Conservation (phyloP, 225 moss, liverwort and hornwort genomes). For the Ulota crispa region DNA sequence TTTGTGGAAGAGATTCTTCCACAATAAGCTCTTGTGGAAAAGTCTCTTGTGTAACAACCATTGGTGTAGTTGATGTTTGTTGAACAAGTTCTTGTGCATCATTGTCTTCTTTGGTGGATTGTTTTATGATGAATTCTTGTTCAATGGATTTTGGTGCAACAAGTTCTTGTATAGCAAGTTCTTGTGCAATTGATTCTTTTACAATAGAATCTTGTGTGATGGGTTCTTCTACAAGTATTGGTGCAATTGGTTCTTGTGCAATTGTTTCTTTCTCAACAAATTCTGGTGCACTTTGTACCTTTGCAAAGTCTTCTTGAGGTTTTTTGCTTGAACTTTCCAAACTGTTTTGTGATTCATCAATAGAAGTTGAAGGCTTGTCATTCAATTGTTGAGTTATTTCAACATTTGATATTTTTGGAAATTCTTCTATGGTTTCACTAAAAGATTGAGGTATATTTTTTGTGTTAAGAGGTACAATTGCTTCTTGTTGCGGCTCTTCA, state of each 20-base stretch:
- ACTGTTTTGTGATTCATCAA: neutral
- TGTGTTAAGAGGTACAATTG: neutral
- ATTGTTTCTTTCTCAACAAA: neutral
- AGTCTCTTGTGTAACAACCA: neutral
- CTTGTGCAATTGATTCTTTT: neutral
- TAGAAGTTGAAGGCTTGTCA: neutral
- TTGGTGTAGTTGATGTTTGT: no score
- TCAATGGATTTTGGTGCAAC: no score
- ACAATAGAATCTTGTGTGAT: rapidly evolving
- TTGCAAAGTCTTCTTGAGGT: neutral
- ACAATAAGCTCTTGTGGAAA: rapidly evolving
- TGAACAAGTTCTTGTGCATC: neutral
- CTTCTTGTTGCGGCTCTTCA: neutral
- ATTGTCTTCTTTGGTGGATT: neutral
- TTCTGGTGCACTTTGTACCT: no score
- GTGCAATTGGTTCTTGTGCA: no score
- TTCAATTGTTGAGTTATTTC: neutral
- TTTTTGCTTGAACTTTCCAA: neutral
- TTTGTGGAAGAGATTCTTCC: neutral
- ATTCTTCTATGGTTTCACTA: neutral
- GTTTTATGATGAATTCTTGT: neutral
- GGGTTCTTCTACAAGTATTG: neutral
- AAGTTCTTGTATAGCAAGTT: neutral
- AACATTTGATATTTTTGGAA: neutral
- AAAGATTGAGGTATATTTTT: neutral